Evolutionary conservation across 116 monocot genomes (phyloP).

Genomic region (Dioscorea cayenensis): DNA sequence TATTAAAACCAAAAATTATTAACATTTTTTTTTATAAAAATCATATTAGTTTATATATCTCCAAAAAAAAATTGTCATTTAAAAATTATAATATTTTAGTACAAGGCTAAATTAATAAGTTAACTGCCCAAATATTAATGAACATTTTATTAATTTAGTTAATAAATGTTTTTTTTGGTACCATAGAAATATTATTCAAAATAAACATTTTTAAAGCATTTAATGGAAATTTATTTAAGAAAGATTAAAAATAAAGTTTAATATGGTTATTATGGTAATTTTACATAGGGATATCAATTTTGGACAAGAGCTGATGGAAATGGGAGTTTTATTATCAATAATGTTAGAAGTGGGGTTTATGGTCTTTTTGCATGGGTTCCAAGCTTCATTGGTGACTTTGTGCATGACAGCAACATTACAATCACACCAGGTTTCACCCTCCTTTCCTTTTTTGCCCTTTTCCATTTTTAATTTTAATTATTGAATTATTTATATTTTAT

Average conservation of each 20-base stretch:
- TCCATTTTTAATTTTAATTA: not conserved
- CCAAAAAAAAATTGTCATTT: no score
- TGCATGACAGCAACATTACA: constrained; percentile 29
- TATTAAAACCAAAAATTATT: no score
- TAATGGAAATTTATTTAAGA: no score
- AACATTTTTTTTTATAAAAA: no score
- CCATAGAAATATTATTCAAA: no score
- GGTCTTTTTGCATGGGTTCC: constrained; percentile 70
- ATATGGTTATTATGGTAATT: not conserved
- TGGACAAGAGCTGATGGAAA: constrained; percentile 42
- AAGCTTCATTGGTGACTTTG: constrained; percentile 69
- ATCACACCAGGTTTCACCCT: constrained; percentile 31
- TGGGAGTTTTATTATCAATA: constrained; percentile 47
- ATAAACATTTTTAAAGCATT: no score
- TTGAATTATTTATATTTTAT: not conserved
- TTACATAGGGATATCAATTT: constrained; percentile 76
- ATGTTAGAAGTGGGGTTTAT: constrained; percentile 45
- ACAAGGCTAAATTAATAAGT: no score
- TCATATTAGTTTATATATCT: no score
- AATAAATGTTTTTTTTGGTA: no score
- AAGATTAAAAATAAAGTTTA: not conserved
- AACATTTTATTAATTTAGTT: no score
- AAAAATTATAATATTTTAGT: no score
- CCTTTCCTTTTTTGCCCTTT: not conserved
- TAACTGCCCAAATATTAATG: no score